A percentile compares a stretch with the other conserved stretches of the same genome.
Evolutionary conservation across 805 yeast species (phyloP).

Genomic region (Scheffersomyces stipitis): DNA sequence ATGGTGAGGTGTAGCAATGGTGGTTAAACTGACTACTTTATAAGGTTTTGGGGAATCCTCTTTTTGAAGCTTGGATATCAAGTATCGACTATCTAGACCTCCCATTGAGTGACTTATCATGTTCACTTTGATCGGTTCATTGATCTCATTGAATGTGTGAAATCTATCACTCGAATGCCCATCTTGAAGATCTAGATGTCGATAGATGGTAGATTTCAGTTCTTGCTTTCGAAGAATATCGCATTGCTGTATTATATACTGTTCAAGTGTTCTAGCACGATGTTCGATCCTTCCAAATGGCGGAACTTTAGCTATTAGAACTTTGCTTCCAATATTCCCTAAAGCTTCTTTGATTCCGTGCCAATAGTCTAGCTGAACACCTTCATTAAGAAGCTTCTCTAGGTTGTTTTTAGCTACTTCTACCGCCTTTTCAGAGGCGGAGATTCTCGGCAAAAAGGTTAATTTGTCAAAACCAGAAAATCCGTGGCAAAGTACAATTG

Average conservation of each 20-base stretch:
- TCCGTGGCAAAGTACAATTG: slow-evolving; percentile 85
- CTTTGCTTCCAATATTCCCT: slow-evolving; percentile 61
- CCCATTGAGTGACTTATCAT: slow-evolving; percentile 93
- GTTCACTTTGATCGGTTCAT: slow-evolving; percentile 54
- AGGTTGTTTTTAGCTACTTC: slow-evolving; percentile 7
- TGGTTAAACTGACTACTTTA: slow-evolving; percentile 72
- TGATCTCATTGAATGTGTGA: slow-evolving; percentile 9
- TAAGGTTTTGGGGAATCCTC: slow-evolving; percentile 40
- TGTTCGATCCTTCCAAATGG: slow-evolving; percentile 75
- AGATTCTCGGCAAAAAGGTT: slow-evolving; percentile 18
- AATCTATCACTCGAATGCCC: slow-evolving; percentile 3
- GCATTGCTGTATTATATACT: slow-evolving; percentile 42
- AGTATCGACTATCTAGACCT: slow-evolving; percentile 79
- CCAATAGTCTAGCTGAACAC: slow-evolving; percentile 68
- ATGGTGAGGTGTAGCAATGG: slow-evolving; percentile 84
- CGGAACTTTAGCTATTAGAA: slow-evolving; percentile 74
- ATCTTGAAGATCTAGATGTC: slow-evolving; percentile 3
- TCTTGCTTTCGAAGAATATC: slow-evolving; percentile 12
- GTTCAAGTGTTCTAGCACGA: slow-evolving; percentile 60
- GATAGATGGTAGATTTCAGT: slow-evolving; percentile 9
- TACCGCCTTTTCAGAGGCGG: slow-evolving; percentile 10
- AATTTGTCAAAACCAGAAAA: slow-evolving; percentile 73
- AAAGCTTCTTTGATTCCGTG: slow-evolving; percentile 69
- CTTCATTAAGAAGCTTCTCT: slow-evolving; percentile 12
- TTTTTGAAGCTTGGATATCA: slow-evolving; percentile 54